These are phyloP conservation scores for Ustilago tritici DNA, from an alignment of 1,284 basidiomycete species.

Conservation along the genomic window DNA sequence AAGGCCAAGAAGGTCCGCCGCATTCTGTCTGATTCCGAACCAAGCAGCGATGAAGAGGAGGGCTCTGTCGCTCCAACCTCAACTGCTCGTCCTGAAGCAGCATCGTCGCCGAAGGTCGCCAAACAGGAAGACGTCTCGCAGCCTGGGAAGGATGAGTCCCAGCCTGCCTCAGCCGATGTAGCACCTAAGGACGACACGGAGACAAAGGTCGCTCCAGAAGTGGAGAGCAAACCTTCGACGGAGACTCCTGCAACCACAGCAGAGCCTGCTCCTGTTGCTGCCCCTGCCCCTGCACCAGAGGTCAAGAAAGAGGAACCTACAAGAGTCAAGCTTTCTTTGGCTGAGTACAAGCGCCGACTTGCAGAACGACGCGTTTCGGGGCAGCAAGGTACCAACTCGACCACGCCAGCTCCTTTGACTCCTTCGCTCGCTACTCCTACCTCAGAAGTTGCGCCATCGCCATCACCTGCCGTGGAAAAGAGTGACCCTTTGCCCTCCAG, in stretches of 20 bases:
- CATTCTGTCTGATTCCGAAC: constrained; percentile 39
- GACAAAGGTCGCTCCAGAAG: neutral
- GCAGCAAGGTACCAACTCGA: constrained; percentile 24
- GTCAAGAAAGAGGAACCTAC: constrained; percentile 54
- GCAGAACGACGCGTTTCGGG: constrained; percentile 59
- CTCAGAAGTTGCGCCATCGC: constrained; percentile 26
- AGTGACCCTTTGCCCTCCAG: constrained; percentile 15
- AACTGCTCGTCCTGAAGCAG: neutral
- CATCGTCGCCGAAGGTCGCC: constrained; percentile 4
- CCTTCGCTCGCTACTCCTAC: constrained; percentile 27
- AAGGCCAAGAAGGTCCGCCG: constrained; percentile 43
- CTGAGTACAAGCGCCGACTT: constrained; percentile 67
- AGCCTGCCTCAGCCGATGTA: neutral
- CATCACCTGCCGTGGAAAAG: constrained; percentile 28
- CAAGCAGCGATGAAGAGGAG: constrained; percentile 29
- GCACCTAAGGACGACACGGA: neutral
- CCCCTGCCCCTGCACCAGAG: constrained; percentile 21
- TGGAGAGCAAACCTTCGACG: neutral
- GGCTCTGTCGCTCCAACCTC: neutral
- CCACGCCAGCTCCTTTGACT: constrained; percentile 16
- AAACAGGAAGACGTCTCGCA: constrained; percentile 7
- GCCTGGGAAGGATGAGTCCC: neutral
- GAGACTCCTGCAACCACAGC: neutral
- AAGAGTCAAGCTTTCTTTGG: constrained; percentile 62
- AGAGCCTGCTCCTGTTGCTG: neutral